phyloP scores from a whole-genome alignment of 306 rosid species.

The Medicago arabica region DNA sequence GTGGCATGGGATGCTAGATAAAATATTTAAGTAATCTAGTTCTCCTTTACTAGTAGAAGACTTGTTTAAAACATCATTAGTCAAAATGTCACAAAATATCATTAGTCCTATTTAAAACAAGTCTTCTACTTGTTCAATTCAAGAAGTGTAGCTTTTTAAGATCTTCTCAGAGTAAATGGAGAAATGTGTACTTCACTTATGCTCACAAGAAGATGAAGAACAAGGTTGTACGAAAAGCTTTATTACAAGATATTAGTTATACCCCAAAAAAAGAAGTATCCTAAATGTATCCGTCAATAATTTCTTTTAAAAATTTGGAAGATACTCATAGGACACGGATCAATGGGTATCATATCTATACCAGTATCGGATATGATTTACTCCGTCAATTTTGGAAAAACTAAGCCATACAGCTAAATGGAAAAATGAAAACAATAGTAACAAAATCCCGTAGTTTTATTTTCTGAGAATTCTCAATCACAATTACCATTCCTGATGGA shows the following conservation, averaged over 20 bases:
- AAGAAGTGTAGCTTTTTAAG: background rate
- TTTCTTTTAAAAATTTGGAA: background rate
- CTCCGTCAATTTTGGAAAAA: no score
- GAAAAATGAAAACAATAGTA: conserved; percentile 6
- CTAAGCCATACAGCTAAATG: background rate
- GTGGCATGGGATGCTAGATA: background rate
- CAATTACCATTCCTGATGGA: background rate
- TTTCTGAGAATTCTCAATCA: background rate
- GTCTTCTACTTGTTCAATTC: background rate
- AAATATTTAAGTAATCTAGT: background rate
- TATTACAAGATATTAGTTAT: background rate
- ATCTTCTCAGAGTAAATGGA: background rate
- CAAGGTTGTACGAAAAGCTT: background rate
- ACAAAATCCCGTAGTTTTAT: background rate
- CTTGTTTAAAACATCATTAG: no score
- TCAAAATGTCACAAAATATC: background rate
- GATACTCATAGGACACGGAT: background rate
- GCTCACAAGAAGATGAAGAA: background rate
- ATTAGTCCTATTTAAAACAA: background rate
- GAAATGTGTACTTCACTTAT: background rate
- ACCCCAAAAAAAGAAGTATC: background rate
- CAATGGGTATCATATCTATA: background rate
- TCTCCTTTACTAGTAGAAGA: background rate
- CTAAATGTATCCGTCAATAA: background rate
- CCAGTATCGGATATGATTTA: background rate